Percentiles rank a stretch among this genome's conserved stretches.
phyloP scores from a whole-genome alignment of 495 filamentous ascomycete genomes.

The Tetracladium marchalianum region DNA sequence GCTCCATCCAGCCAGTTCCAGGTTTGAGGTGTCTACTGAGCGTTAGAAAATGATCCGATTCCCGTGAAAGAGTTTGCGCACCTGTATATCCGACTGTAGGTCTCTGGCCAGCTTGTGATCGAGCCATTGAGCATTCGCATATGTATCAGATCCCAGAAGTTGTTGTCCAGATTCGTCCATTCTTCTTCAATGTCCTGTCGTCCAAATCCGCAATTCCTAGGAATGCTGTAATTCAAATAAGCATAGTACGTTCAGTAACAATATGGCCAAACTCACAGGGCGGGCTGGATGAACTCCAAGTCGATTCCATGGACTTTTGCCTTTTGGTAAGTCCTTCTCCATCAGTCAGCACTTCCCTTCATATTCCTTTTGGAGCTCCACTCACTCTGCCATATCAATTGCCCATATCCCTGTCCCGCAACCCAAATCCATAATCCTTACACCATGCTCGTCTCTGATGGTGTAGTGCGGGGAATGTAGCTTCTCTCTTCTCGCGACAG shows the following conservation, averaged over 20 bases:
- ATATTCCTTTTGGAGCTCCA: slow-evolving; percentile 7
- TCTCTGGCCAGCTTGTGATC: slow-evolving; percentile 63
- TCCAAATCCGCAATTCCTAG: slow-evolving; percentile 58
- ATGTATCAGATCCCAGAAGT: slow-evolving; percentile 81
- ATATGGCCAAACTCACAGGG: slow-evolving; percentile 36
- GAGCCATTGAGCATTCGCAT: slow-evolving; percentile 73
- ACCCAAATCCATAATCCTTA: slow-evolving; percentile 69
- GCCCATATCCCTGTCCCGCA: slow-evolving; percentile 89
- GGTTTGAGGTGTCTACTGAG: slow-evolving; percentile 62
- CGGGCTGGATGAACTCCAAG: slow-evolving; percentile 71
- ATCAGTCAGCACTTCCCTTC: neutral
- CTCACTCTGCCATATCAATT: slow-evolving; percentile 76
- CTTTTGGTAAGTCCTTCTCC: slow-evolving; percentile 43
- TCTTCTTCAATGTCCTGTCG: slow-evolving; percentile 70
- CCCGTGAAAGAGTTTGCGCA: slow-evolving; percentile 25
- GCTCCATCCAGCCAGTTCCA: slow-evolving; percentile 68
- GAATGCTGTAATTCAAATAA: slow-evolving; percentile 42
- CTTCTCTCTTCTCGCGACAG: slow-evolving; percentile 51
- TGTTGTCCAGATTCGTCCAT: slow-evolving; percentile 61
- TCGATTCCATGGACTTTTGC: slow-evolving; percentile 65
- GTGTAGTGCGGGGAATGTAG: slow-evolving; percentile 47
- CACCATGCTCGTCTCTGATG: slow-evolving; percentile 26
- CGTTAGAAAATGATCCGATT: neutral
- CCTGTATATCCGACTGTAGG: slow-evolving; percentile 63
- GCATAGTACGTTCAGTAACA: neutral